These are phyloP conservation scores for Ballota nigra DNA, from an alignment of 257 asterid species.

Conservation along the genomic window DNA sequence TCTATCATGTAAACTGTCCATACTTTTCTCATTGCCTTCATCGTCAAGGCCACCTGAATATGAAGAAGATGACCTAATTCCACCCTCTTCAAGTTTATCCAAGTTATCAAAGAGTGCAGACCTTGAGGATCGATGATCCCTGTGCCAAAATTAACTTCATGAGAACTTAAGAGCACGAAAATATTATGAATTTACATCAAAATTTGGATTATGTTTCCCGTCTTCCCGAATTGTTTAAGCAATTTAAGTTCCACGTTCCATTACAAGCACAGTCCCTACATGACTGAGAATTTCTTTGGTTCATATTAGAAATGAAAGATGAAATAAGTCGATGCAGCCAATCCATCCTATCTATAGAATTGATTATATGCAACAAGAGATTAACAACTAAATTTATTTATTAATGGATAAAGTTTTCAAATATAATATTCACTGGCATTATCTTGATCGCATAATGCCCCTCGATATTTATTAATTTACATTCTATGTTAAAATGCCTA, in stretches of 20 bases:
- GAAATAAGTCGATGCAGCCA: neutral
- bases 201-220: neutral
- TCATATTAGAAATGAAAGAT: slow-evolving; percentile 1
- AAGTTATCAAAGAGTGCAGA: slow-evolving; percentile 67
- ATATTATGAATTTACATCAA: neutral
- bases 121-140: slow-evolving; percentile 79
- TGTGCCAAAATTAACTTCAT: slow-evolving; percentile 31
- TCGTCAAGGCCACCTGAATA: slow-evolving; percentile 63
- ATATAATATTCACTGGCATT: slow-evolving; percentile 1
- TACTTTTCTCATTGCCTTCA: slow-evolving; percentile 63
- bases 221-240: neutral
- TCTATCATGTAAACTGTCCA: slow-evolving; percentile 83
- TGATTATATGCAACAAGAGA: neutral
- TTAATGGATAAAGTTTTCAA: neutral
- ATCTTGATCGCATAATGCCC: neutral
- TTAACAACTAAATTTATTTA: neutral
- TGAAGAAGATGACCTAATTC: slow-evolving; percentile 64
- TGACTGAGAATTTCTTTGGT: neutral
- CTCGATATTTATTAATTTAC: neutral
- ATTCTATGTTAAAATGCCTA: neutral
- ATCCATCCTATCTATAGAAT: neutral
- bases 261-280: neutral
- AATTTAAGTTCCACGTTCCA: slow-evolving; percentile 4
- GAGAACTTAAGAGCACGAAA: neutral
- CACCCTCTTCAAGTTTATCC: slow-evolving; percentile 84